Percentiles rank a stretch among this genome's conserved stretches.
phyloP scores from a whole-genome alignment of 2,329 filamentous ascomycete species.

The Colletotrichum sp. region DNA sequence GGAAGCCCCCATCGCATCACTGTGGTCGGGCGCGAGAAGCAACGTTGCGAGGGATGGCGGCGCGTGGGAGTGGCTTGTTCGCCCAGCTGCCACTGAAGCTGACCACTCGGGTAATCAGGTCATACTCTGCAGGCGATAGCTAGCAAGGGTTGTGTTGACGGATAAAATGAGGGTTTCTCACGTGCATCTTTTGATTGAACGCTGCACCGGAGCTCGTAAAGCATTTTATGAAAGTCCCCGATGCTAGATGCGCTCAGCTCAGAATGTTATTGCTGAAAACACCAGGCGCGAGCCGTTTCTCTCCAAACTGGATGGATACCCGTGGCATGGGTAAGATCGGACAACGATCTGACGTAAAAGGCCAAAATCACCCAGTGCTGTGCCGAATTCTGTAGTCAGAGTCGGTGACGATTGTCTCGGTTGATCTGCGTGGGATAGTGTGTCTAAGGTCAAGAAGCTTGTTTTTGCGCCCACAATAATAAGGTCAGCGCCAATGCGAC shows the following conservation, averaged over 20 bases:
- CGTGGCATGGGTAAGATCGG: not conserved
- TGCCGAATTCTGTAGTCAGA: not conserved
- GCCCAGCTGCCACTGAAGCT: slow-evolving; percentile 1
- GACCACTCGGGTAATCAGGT: not conserved
- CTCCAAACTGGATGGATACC: not conserved
- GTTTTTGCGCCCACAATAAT: not conserved
- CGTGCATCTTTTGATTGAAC: not conserved
- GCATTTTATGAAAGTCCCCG: not conserved
- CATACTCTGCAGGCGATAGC: not conserved
- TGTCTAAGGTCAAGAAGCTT: not conserved
- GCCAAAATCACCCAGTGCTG: not conserved
- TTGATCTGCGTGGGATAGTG: not conserved
- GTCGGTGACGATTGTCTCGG: not conserved
- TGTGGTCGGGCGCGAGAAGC: not conserved
- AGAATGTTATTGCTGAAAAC: not conserved
- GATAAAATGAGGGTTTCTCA: not conserved
- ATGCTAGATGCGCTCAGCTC: not conserved
- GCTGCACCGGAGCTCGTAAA: not conserved
- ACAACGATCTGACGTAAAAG: not conserved
- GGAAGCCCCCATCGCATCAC: not conserved
- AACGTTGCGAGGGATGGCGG: not conserved
- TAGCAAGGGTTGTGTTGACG: not conserved
- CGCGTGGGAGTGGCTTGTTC: not conserved
- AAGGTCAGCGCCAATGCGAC: not conserved
- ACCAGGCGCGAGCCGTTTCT: not conserved